Evolutionary conservation across 345 rosid species (phyloP).

Genomic region (Erucastrum elatum): DNA sequence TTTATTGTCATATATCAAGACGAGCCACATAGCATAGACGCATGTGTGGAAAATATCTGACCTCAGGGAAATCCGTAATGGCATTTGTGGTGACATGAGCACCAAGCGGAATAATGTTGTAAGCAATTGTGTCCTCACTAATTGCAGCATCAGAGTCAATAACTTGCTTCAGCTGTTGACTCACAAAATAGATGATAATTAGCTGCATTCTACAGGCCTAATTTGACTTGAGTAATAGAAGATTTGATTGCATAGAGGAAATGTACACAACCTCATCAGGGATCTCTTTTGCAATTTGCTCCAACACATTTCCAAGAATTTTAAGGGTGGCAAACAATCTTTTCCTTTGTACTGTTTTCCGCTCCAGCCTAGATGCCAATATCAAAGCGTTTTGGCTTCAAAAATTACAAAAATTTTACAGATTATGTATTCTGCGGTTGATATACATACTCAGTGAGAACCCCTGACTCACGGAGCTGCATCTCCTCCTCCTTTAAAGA

Average conservation of each 20-base stretch:
- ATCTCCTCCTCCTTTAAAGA: slow-evolving; percentile 73
- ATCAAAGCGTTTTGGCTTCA: slow-evolving; percentile 10
- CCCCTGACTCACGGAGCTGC: slow-evolving; percentile 76
- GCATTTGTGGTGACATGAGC: slow-evolving; percentile 69
- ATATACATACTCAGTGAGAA: slow-evolving; percentile 50
- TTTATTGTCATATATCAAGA: slow-evolving; percentile 6
- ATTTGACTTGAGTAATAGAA: neutral
- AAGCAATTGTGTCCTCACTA: slow-evolving; percentile 90
- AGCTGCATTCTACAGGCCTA: slow-evolving; percentile 9
- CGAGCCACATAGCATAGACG: slow-evolving; percentile 17
- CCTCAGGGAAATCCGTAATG: slow-evolving; percentile 76
- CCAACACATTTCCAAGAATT: slow-evolving; percentile 82
- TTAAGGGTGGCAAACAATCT: slow-evolving; percentile 78
- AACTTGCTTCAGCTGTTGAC: slow-evolving; percentile 70
- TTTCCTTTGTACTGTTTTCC: slow-evolving; percentile 79
- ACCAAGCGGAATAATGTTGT: slow-evolving; percentile 86
- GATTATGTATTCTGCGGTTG: neutral
- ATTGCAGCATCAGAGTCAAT: slow-evolving; percentile 91
- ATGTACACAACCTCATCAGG: slow-evolving; percentile 76
- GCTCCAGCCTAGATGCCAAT: slow-evolving; percentile 68
- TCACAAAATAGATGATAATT: neutral
- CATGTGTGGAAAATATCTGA: slow-evolving; percentile 33
- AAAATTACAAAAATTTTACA: neutral
- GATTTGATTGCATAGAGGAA: neutral
- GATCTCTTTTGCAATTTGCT: slow-evolving; percentile 71